Percentiles rank a stretch among this genome's conserved stretches.
phyloP scores from a whole-genome alignment of 257 asterid genomes.

The Solanum appendiculatum region DNA sequence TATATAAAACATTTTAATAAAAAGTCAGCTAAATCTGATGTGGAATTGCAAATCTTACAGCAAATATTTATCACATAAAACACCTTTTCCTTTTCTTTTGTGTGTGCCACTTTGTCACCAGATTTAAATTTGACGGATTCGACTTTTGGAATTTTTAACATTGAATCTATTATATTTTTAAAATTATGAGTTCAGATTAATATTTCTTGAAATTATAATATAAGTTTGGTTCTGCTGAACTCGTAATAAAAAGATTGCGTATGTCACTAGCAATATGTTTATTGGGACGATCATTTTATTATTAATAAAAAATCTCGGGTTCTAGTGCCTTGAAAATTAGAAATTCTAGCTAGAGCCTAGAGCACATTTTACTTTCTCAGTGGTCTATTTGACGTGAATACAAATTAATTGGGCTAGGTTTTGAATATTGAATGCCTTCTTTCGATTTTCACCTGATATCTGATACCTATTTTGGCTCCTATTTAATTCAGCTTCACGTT shows the following conservation, averaged over 20 bases:
- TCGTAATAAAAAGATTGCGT: background rate
- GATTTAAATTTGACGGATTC: background rate
- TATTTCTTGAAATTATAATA: background rate
- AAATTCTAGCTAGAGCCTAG: too few relatives aligned
- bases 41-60: background rate
- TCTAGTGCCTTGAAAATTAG: background rate
- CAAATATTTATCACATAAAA: background rate
- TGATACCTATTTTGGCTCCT: background rate
- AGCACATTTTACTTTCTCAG: background rate
- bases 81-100: background rate
- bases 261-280: background rate
- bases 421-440: background rate
- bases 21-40: background rate
- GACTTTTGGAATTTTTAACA: accelerated
- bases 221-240: background rate
- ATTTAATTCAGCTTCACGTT: background rate
- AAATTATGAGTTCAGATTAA: background rate
- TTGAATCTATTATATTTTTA: background rate
- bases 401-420: background rate
- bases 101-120: background rate
- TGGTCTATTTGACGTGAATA: background rate
- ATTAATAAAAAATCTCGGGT: accelerated
- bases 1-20: background rate
- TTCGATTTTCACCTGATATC: accelerated
- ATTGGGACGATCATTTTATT: background rate